Conservation (phyloP, 73 alveolate genomes). For the Paramecium tetraurelia region DNA sequence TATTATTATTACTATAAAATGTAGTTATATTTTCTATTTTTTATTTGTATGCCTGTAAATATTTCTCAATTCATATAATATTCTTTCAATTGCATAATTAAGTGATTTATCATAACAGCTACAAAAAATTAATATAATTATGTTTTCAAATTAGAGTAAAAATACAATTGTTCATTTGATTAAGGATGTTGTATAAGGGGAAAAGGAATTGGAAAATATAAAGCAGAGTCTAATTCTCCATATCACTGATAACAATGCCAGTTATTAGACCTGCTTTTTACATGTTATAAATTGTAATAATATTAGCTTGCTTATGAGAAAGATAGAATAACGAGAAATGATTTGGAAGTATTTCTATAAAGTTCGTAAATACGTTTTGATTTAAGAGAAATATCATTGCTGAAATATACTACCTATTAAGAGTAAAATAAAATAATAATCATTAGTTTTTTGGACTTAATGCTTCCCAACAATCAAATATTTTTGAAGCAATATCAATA, state of each 20-base stretch:
- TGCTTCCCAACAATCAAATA: neutral
- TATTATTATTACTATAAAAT: too few relatives aligned
- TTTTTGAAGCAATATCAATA: neutral
- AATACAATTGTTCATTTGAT: neutral
- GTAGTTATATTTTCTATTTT: neutral
- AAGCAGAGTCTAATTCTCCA: neutral
- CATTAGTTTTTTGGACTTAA: neutral
- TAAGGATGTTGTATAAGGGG: slow-evolving; percentile 15
- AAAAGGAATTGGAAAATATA: neutral
- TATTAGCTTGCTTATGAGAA: slow-evolving; percentile 5
- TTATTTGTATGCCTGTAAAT: neutral
- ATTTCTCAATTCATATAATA: neutral
- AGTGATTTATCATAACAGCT: neutral
- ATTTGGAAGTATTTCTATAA: neutral
- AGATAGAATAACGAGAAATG: neutral
- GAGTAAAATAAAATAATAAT: neutral
- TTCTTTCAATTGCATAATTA: neutral
- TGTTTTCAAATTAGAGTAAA: slow-evolving; percentile 33
- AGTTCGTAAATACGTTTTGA: neutral
- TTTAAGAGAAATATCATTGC: neutral
- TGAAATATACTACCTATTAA: neutral
- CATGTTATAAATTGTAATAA: neutral
- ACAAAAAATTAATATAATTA: neutral
- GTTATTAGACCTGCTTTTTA: neutral
- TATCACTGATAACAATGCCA: neutral